Conservation (phyloP, 2,329 filamentous ascomycete species). For the Periconia digitata region DNA sequence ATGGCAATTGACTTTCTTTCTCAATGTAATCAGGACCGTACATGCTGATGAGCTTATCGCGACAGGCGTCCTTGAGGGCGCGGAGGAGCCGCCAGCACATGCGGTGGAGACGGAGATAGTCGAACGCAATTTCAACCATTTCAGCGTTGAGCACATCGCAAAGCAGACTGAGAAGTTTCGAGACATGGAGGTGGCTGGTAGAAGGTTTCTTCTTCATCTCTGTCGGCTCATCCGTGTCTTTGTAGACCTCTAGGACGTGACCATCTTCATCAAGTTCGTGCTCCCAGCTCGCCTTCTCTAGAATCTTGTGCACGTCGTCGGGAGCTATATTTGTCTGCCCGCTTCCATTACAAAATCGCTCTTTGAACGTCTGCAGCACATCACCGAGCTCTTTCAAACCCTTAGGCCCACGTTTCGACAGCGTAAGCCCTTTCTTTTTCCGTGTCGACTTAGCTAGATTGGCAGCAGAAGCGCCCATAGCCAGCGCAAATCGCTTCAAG, state of each 20-base stretch:
- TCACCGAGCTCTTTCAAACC: constrained; percentile 31
- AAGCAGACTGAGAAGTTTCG: constrained; percentile 20
- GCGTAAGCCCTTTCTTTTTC: background rate
- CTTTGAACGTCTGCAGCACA: constrained; percentile 43
- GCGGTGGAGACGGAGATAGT: constrained; percentile 47
- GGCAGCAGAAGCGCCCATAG: constrained; percentile 37
- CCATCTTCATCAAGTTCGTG: constrained; percentile 17
- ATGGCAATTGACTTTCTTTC: constrained; percentile 45
- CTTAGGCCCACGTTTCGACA: constrained; percentile 35
- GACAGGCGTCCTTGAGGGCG: constrained; percentile 31
- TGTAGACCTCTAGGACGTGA: constrained; percentile 7
- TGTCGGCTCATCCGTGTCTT: constrained; percentile 4
- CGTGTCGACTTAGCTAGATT: constrained; percentile 22
- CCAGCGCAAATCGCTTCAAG: constrained; percentile 42
- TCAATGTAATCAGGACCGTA: constrained; percentile 43
- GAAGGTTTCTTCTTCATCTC: background rate
- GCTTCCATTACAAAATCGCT: constrained; percentile 31
- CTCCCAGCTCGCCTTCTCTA: constrained; percentile 34
- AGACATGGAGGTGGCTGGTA: constrained; percentile 8
- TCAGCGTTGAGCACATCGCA: constrained; percentile 42
- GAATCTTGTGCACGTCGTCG: constrained; percentile 41
- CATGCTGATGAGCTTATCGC: constrained; percentile 33
- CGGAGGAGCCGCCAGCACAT: constrained; percentile 46
- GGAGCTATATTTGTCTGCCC: constrained; percentile 32
- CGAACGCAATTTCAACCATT: constrained; percentile 41